A percentile compares a stretch with the other conserved stretches of the same genome.
phyloP scores from a whole-genome alignment of 495 filamentous ascomycete genomes.

The Trichoderma virens region DNA sequence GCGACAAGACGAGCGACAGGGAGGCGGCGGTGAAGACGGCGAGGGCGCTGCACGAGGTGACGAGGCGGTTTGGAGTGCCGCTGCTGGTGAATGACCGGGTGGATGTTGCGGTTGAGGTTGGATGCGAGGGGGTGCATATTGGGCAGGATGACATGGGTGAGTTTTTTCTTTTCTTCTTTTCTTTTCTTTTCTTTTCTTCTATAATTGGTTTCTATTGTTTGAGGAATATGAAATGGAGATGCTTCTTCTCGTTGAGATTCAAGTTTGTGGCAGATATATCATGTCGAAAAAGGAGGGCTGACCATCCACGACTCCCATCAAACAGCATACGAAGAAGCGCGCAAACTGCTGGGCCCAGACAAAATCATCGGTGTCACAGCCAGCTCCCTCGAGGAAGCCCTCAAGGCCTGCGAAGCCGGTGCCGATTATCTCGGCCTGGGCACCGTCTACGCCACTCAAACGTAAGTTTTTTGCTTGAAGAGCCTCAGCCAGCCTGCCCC shows the following conservation, averaged over 20 bases:
- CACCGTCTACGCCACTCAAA: slow-evolving; percentile 76
- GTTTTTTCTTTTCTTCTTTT: slow-evolving; percentile 16
- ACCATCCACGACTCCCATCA: neutral
- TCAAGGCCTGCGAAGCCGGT: slow-evolving; percentile 56
- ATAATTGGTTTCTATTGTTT: too few relatives aligned
- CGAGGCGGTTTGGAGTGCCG: slow-evolving; percentile 59
- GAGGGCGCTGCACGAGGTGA: slow-evolving; percentile 61
- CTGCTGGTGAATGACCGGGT: slow-evolving; percentile 94
- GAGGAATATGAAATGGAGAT: too few relatives aligned
- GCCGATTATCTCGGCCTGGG: slow-evolving; percentile 88
- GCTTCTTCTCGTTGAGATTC: neutral
- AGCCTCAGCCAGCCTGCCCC: too few relatives aligned
- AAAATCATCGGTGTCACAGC: slow-evolving; percentile 64
- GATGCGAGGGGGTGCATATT: slow-evolving; percentile 85
- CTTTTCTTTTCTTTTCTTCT: neutral
- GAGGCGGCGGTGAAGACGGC: slow-evolving; percentile 62
- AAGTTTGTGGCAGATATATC: too few relatives aligned
- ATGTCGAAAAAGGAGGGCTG: neutral
- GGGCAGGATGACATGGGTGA: slow-evolving; percentile 90
- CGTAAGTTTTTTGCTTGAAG: too few relatives aligned
- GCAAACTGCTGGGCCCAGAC: slow-evolving; percentile 61
- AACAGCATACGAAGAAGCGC: slow-evolving; percentile 41
- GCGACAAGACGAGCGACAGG: slow-evolving; percentile 81
- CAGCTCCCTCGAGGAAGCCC: slow-evolving; percentile 58
- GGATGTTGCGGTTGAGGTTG: slow-evolving; percentile 79